Evolutionary conservation across 768 basidiomycete species (phyloP).

Genomic region (Lactarius deliciosus): DNA sequence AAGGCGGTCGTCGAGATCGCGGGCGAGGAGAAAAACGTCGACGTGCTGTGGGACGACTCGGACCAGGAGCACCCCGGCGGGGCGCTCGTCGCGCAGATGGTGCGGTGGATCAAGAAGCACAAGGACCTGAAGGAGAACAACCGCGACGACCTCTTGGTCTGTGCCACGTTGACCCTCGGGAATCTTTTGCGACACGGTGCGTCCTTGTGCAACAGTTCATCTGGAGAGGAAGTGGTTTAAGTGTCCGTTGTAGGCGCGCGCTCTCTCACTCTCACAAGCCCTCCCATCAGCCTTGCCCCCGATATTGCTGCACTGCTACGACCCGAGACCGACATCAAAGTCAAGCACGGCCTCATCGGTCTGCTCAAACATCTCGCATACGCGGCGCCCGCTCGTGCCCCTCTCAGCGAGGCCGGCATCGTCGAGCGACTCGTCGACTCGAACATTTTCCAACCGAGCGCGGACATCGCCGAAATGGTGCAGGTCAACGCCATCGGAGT

Average conservation of each 20-base stretch:
- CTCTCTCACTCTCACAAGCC: conserved; percentile 51
- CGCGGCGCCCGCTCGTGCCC: conserved; percentile 54
- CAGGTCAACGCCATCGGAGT: conserved; percentile 87
- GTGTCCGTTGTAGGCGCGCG: conserved; percentile 48
- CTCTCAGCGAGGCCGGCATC: conserved; percentile 61
- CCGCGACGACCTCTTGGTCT: conserved; percentile 79
- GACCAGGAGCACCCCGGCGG: conserved; percentile 61
- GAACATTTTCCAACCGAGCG: conserved; percentile 65
- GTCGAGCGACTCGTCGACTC: conserved; percentile 61
- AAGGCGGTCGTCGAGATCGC: conserved; percentile 84
- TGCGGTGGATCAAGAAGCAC: conserved; percentile 69
- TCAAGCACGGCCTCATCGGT: conserved; percentile 87
- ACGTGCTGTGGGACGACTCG: conserved; percentile 72
- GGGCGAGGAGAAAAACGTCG: conserved; percentile 76
- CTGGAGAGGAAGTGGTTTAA: conserved; percentile 15
- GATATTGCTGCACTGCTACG: conserved; percentile 61
- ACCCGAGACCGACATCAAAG: conserved; percentile 67
- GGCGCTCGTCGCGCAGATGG: conserved; percentile 68
- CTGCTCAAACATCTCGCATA: conserved; percentile 83
- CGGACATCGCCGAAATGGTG: conserved; percentile 84
- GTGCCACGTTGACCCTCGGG: conserved; percentile 78
- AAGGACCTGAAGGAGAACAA: conserved; percentile 40
- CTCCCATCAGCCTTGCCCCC: conserved; percentile 59
- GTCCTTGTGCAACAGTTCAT: conserved; percentile 11
- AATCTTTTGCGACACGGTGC: conserved; percentile 78